These are phyloP conservation scores for Pseudocercospora eumusae DNA, from an alignment of 2,329 filamentous ascomycete species.

Conservation along the genomic window DNA sequence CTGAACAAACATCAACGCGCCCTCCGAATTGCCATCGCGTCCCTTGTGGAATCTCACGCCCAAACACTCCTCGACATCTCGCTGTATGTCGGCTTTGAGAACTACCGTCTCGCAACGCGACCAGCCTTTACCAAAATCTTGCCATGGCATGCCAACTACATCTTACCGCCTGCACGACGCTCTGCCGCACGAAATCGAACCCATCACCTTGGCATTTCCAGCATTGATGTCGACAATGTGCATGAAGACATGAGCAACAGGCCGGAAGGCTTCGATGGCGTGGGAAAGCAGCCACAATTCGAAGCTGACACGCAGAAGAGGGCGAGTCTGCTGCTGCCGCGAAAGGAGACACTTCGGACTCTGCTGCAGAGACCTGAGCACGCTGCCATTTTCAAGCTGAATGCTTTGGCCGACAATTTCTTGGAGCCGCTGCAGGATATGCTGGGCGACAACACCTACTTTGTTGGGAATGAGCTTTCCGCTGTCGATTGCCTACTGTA, in stretches of 20 bases:
- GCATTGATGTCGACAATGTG: slow-evolving; percentile 48
- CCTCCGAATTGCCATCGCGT: slow-evolving; percentile 44
- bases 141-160: slow-evolving; percentile 85
- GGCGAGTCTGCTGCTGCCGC: slow-evolving; percentile 55
- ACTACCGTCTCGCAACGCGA: slow-evolving; percentile 76
- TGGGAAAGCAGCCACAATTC: slow-evolving; percentile 35
- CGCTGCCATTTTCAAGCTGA: slow-evolving; percentile 72
- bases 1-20: slow-evolving; percentile 29
- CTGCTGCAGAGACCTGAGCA: slow-evolving; percentile 68
- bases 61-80: slow-evolving; percentile 79
- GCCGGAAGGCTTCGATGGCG: slow-evolving; percentile 34
- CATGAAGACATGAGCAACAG: slow-evolving; percentile 42
- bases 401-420: slow-evolving; percentile 69
- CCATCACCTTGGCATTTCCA: slow-evolving; percentile 50
- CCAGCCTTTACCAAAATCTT: slow-evolving; percentile 79
- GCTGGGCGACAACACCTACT: slow-evolving; percentile 56
- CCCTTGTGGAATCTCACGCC: slow-evolving; percentile 72
- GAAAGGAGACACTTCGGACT: slow-evolving; percentile 61
- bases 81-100: slow-evolving; percentile 85
- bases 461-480: slow-evolving; percentile 58
- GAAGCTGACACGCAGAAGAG: slow-evolving; percentile 40
- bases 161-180: slow-evolving; percentile 72
- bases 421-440: slow-evolving; percentile 70
- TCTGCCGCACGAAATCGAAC: slow-evolving; percentile 69
- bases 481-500: slow-evolving; percentile 77